Evolutionary conservation across 2,329 filamentous ascomycete genomes (phyloP), one percentile per base, ranked within the genome.

Genomic region (Trichoderma citrinoviride): DNA sequence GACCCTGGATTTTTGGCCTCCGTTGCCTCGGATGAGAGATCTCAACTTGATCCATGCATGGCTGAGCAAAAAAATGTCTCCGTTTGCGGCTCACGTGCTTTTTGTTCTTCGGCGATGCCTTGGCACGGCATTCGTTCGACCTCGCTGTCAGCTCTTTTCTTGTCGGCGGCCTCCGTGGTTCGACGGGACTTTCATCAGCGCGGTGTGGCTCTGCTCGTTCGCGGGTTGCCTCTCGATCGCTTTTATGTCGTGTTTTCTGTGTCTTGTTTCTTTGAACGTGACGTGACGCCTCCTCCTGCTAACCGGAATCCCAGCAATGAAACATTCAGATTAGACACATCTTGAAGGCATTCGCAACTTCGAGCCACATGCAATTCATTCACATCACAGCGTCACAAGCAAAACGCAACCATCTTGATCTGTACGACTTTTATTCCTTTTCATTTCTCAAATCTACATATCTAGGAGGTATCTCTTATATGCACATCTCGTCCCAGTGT

Each of bases 401-500:
- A 54, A 14, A 17, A 23, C 10, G 10, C 12, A 23, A 15, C 2
- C 29, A 27, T 40, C 10, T 21, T 19, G 19, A 19, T 21, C 44
- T 27, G 25, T 21, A 60, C 12, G 5, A 41, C 6, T 15, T 27
- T 21, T 41, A 19, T 27, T 27, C 27, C 21, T 21, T 19, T 23
- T 27, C 14, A 8, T 29, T 12, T 10, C n/a, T 43, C 5, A 19
- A 33, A 52, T 41, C 14, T 37, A 40, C 50, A 54, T 44, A 52
- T 33, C 47, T 52, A 52, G 57, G 23, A 44, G 57, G 57, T 61
- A 61, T 61, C 47, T 52, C 29, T 29, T 17, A 43, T 41, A 23
- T 41, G 40, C 33, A 43, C n/a, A 43, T 46, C 54, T 41, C 56
- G 54, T 37, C 25, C 47, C 47, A 52, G 19, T 46, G 29, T 57